phyloP scores from a whole-genome alignment of 768 basidiomycete genomes.

The Sporobolomyces roseus region DNA sequence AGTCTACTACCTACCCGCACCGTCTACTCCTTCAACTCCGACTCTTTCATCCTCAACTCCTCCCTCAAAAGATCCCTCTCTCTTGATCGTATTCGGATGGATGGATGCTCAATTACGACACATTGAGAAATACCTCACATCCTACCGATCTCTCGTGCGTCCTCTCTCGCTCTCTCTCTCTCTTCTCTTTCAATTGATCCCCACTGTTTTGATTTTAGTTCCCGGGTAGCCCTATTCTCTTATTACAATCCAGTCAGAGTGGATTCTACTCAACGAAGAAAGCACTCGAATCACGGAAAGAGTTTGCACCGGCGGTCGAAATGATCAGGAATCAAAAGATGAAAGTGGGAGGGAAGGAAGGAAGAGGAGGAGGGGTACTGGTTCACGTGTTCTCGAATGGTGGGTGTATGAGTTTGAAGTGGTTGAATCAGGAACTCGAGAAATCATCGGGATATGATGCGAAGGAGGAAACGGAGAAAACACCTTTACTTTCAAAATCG shows the following conservation, averaged over 20 bases:
- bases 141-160: conserved; percentile 12
- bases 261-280: conserved; percentile 19
- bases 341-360: too few species aligned
- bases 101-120: conserved; percentile 33
- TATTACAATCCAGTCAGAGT: conserved; percentile 23
- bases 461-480: not conserved
- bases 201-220: conserved; percentile 14
- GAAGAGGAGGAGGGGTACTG: conserved; percentile 7
- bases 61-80: not conserved
- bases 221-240: conserved; percentile 18
- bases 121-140: conserved; percentile 21
- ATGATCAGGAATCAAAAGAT: not conserved
- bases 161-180: not conserved
- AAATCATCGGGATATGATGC: not conserved
- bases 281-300: not conserved
- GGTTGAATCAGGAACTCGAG: conserved; percentile 25
- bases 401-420: conserved; percentile 20
- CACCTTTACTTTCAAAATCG: not conserved
- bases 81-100: not conserved
- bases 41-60: not conserved
- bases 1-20: conserved; percentile 13
- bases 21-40: not conserved
- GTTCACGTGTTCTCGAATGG: conserved; percentile 43
- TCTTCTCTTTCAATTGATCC: not conserved
- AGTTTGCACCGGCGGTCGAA: conserved; percentile 16